Conservation (phyloP, 257 asterid genomes). For the Capsicum baccatum region DNA sequence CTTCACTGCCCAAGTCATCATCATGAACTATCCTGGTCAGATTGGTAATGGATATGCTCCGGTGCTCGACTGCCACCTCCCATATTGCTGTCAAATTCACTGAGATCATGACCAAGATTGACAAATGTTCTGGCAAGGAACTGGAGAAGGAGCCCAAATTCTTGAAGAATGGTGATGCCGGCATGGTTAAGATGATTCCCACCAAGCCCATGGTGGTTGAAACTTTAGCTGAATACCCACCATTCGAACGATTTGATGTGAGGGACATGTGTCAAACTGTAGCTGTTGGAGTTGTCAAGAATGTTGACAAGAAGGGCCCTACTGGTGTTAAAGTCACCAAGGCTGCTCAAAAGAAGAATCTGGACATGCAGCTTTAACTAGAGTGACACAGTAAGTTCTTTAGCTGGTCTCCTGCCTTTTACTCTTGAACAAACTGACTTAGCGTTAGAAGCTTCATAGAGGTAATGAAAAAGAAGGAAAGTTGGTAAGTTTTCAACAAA, state of each 20-base stretch:
- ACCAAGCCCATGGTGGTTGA: conserved; percentile 64
- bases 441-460: too few species aligned
- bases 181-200: conserved; percentile 58
- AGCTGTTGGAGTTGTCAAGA: conserved; percentile 60
- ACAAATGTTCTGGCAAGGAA: too few species aligned
- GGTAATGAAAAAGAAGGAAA: too few species aligned
- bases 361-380: too few species aligned
- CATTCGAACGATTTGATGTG: conserved; percentile 58
- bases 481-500: too few species aligned
- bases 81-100: conserved; percentile 40
- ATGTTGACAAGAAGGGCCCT: conserved; percentile 59
- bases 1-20: conserved; percentile 66
- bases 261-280: conserved; percentile 34
- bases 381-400: too few species aligned
- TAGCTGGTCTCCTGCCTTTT: too few species aligned
- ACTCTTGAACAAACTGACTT: too few species aligned
- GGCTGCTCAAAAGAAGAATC: conserved; percentile 57
- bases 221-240: conserved; percentile 53
- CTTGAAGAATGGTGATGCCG: conserved; percentile 69
- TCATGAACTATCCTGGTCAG: conserved; percentile 79
- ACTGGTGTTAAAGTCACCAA: conserved; percentile 61
- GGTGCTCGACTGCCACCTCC: conserved; percentile 66
- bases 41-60: conserved; percentile 74
- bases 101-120: too few species aligned
- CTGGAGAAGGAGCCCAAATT: conserved; percentile 50